These are phyloP conservation scores for slime mould (Dictyostelium discoideum) DNA, from an alignment of 78 protist genomes.

Conservation along the genomic window DNA sequence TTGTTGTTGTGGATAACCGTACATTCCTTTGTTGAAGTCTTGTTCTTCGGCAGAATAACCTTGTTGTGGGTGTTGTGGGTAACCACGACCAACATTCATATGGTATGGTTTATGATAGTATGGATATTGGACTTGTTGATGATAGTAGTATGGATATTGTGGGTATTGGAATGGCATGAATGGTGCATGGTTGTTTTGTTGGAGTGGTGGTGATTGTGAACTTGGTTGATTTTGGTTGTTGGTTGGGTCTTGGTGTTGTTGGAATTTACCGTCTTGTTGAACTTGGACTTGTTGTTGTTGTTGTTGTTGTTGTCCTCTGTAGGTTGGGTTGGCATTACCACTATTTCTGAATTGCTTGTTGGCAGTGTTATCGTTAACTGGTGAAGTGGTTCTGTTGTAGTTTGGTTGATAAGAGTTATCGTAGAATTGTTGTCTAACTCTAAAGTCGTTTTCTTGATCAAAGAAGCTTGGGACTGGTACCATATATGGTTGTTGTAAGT, in stretches of 20 bases:
- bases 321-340: constrained; percentile 37
- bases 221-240: neutral
- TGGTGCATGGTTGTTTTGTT: constrained; percentile 13
- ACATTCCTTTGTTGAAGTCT: constrained; percentile 23
- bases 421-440: constrained; percentile 12
- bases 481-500: constrained; percentile 52
- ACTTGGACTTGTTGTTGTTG: constrained; percentile 4
- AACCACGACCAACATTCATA: constrained; percentile 38
- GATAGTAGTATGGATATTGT: constrained; percentile 31
- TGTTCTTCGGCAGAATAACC: constrained; percentile 30
- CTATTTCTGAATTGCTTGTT: constrained; percentile 41
- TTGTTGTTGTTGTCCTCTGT: constrained; percentile 23
- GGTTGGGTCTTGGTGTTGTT: neutral
- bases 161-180: constrained; percentile 53
- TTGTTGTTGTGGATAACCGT: constrained; percentile 1
- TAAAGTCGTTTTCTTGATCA: constrained; percentile 32
- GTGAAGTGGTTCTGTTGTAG: constrained; percentile 57
- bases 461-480: constrained; percentile 15
- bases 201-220: constrained; percentile 62
- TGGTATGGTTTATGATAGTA: neutral
- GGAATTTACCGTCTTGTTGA: constrained; percentile 45
- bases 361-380: constrained; percentile 42
- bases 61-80: constrained; percentile 20
- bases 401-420: constrained; percentile 16
- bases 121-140: constrained; percentile 28